Evolutionary conservation across 176 grass and related monocot genomes (phyloP).

Genomic region (Lolium multiflorum): DNA sequence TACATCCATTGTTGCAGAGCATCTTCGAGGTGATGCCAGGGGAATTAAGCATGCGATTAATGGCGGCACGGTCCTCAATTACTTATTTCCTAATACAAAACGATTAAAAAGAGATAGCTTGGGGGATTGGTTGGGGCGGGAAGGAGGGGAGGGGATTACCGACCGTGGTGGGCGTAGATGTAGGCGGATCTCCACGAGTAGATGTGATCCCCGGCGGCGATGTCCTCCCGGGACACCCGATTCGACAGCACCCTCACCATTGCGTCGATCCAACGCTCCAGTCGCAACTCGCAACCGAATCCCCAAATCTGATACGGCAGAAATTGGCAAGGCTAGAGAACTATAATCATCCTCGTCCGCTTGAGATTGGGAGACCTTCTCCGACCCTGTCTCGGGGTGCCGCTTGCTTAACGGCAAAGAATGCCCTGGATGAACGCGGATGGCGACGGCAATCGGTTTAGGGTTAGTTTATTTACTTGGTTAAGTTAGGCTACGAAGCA

Average conservation of each 20-base stretch:
- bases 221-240: conserved; percentile 53
- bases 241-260: conserved; percentile 72
- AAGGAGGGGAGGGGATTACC: conserved; percentile 23
- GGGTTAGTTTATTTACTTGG: background rate
- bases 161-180: conserved; percentile 88
- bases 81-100: no score
- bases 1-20: background rate
- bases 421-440: conserved; percentile 6
- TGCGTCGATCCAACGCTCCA: background rate
- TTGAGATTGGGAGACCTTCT: background rate
- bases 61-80: background rate
- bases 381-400: background rate
- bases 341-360: background rate
- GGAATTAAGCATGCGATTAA: background rate
- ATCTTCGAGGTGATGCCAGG: background rate
- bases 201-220: conserved; percentile 83
- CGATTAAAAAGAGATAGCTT: no score
- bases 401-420: conserved; percentile 37
- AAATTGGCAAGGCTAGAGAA: background rate
- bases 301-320: background rate
- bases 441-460: background rate
- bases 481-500: conserved; percentile 17
- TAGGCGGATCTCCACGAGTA: conserved; percentile 75
- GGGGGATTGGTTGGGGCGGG: background rate
- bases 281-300: background rate